A percentile compares a stretch with the other conserved stretches of the same genome.
phyloP scores from a whole-genome alignment of 2,329 filamentous ascomycete species.

The Aspergillus transmontanensis region DNA sequence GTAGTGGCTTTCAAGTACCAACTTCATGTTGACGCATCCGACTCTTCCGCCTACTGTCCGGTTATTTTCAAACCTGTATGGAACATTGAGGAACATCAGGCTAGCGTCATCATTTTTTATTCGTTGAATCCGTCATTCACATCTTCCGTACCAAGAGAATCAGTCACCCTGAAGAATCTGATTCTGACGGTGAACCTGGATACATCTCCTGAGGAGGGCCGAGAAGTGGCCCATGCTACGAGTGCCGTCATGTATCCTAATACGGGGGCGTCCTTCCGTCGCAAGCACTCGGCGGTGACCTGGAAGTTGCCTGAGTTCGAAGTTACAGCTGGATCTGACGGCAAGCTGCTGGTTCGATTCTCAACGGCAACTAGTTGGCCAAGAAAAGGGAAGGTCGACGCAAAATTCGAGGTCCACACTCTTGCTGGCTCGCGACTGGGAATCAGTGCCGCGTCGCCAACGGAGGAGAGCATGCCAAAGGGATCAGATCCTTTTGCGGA shows the following conservation, averaged over 20 bases:
- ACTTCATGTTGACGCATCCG: conserved; percentile 68
- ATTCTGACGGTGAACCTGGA: conserved; percentile 64
- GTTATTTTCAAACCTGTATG: conserved; percentile 74
- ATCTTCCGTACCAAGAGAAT: conserved; percentile 42
- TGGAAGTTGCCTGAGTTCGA: conserved; percentile 54
- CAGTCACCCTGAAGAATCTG: conserved; percentile 71
- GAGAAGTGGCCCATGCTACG: conserved; percentile 44
- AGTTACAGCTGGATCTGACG: conserved; percentile 56
- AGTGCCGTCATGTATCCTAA: conserved; percentile 51
- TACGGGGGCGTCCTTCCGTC: conserved; percentile 47
- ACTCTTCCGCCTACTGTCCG: conserved; percentile 65
- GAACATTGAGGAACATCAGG: conserved; percentile 81
- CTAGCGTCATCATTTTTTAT: conserved; percentile 85
- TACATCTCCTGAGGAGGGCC: conserved; percentile 41
- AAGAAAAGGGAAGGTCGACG: conserved; percentile 76
- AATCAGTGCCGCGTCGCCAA: conserved; percentile 47
- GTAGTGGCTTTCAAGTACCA: conserved; percentile 91
- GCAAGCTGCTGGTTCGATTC: conserved; percentile 83
- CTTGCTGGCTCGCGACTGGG: conserved; percentile 67
- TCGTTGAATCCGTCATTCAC: conserved; percentile 73
- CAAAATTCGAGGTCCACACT: conserved; percentile 72
- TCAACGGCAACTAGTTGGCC: conserved; percentile 71
- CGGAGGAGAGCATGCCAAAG: conserved; percentile 27
- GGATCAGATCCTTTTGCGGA: conserved; percentile 54
- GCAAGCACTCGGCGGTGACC: conserved; percentile 49